These are phyloP conservation scores for Pseudonitzschia delicatissima DNA, from an alignment of 108 stramenopile genomes.

Conservation along the genomic window DNA sequence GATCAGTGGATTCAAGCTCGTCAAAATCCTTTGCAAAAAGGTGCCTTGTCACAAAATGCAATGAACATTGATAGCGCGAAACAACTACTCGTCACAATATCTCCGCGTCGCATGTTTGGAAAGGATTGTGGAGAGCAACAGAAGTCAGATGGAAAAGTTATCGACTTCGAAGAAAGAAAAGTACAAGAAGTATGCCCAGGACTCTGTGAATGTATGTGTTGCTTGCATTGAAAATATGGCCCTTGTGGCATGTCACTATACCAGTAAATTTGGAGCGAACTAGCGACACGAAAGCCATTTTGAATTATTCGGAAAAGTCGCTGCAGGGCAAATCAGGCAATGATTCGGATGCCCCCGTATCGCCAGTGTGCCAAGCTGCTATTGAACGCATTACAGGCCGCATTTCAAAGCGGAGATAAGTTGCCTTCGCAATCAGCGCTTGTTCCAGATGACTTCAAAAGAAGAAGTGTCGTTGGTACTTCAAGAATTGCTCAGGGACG, in stretches of 20 bases:
- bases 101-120: conserved; percentile 32
- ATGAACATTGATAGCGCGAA: conserved; percentile 27
- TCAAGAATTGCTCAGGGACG: conserved; percentile 12
- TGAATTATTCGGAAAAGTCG: conserved; percentile 29
- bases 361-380: conserved; percentile 37
- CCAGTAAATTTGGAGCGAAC: conserved; percentile 33
- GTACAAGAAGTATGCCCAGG: conserved; percentile 37
- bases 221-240: conserved; percentile 63
- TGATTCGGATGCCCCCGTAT: conserved; percentile 25
- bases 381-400: conserved; percentile 41
- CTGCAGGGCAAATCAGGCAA: conserved; percentile 34
- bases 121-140: conserved; percentile 36
- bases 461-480: conserved; percentile 20
- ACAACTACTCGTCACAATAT: conserved; percentile 28
- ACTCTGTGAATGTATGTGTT: conserved; percentile 44
- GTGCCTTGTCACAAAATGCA: not conserved
- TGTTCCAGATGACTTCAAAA: conserved; percentile 14
- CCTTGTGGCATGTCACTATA: conserved; percentile 38
- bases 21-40: conserved; percentile 5
- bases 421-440: conserved; percentile 23
- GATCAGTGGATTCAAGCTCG: conserved; percentile 54
- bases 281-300: conserved; percentile 30
- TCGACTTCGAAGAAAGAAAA: conserved; percentile 37
- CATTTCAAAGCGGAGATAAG: conserved; percentile 13
- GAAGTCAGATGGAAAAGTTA: conserved; percentile 29